Evolutionary conservation across 225 moss, liverwort and hornwort species (phyloP).

Genomic region (Ulota crispa): DNA sequence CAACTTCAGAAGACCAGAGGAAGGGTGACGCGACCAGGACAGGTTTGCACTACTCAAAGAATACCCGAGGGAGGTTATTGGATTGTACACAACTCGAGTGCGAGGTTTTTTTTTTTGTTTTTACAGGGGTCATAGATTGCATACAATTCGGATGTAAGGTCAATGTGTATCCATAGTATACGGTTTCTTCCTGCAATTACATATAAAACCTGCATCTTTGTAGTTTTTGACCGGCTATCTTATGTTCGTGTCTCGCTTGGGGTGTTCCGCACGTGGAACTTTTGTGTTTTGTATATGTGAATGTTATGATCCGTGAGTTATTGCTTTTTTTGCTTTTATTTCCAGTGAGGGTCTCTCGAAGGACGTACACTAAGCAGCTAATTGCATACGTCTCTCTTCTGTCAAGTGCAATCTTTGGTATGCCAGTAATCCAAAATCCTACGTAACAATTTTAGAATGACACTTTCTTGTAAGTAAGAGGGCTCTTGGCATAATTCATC

Average conservation of each 20-base stretch:
- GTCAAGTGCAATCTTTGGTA: neutral
- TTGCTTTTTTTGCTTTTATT: neutral
- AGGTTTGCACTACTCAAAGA: slow-evolving; percentile 4
- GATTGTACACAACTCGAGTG: slow-evolving; percentile 4
- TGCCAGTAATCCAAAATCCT: neutral
- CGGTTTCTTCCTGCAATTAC: neutral
- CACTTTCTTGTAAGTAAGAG: too few relatives aligned
- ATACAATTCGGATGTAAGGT: slow-evolving; percentile 13
- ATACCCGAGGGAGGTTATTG: neutral
- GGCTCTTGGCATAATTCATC: too few relatives aligned
- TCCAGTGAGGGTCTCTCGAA: neutral
- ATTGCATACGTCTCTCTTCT: neutral
- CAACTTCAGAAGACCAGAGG: slow-evolving; percentile 17
- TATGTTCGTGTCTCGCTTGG: neutral
- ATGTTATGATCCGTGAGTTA: neutral
- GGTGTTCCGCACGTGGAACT: neutral
- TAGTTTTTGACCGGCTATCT: neutral
- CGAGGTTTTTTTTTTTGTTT: neutral
- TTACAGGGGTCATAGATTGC: neutral
- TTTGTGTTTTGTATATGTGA: neutral
- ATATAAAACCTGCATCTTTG: neutral
- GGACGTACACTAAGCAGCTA: neutral
- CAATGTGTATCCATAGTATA: neutral
- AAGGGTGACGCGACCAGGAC: neutral
- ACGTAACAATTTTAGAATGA: too few relatives aligned